phyloP scores from a whole-genome alignment of 495 filamentous ascomycete genomes.

The Tuber calosporum region DNA sequence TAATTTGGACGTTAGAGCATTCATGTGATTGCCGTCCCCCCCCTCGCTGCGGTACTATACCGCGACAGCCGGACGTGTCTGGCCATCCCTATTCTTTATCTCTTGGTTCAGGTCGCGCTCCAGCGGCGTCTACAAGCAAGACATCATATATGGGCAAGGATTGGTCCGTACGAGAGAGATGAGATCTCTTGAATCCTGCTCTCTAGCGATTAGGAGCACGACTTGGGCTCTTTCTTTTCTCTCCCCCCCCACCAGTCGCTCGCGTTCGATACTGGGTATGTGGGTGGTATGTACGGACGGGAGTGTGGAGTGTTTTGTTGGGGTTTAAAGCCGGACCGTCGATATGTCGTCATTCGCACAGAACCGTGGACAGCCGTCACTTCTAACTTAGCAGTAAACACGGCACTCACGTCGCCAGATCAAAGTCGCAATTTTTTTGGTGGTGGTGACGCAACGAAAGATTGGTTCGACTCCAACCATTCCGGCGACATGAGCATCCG shows the following conservation, averaged over 20 bases:
- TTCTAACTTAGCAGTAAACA: not conserved
- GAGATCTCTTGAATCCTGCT: constrained; percentile 22
- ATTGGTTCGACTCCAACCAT: not conserved
- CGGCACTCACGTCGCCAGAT: not conserved
- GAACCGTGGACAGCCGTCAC: not conserved
- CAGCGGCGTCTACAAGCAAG: constrained; percentile 23
- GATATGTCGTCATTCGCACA: not conserved
- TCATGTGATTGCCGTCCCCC: not conserved
- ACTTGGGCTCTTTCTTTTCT: not conserved
- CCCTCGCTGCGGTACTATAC: constrained; percentile 4
- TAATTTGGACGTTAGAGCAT: constrained; percentile 3
- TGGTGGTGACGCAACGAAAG: not conserved
- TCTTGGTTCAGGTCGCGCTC: constrained; percentile 15
- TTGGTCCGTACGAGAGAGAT: constrained; percentile 24
- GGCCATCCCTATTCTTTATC: constrained; percentile 10
- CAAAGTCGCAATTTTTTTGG: not conserved
- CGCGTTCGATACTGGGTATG: not conserved
- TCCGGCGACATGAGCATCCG: not conserved
- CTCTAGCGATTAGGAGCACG: constrained; percentile 31
- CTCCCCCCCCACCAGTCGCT: not conserved
- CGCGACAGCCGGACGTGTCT: constrained; percentile 23
- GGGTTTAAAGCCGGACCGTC: not conserved
- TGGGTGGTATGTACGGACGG: not conserved
- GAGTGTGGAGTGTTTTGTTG: not conserved
- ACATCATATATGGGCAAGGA: constrained; percentile 18